Conservation (phyloP, 768 basidiomycete species). For the Termitomyces sp. region DNA sequence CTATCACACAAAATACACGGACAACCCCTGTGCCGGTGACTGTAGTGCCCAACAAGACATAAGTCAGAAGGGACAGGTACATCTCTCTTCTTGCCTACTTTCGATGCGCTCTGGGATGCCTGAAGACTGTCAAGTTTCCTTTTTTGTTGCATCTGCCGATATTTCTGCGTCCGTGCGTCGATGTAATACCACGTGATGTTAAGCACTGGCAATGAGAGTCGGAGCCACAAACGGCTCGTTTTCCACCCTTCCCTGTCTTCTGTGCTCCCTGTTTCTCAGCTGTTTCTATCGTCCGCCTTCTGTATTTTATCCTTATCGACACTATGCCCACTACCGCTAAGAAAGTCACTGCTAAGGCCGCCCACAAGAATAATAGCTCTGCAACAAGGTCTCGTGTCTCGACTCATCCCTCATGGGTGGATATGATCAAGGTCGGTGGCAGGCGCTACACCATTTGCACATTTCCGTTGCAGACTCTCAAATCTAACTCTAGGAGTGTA, state of each 20-base stretch:
- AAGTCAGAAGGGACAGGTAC: background rate
- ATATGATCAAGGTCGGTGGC: conserved; percentile 72
- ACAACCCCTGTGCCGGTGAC: background rate
- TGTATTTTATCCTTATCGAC: background rate
- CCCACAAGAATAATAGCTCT: conserved; percentile 32
- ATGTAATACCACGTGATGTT: conserved; percentile 26
- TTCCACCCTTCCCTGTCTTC: conserved; percentile 24
- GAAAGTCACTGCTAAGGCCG: conserved; percentile 38
- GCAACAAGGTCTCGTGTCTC: conserved; percentile 36
- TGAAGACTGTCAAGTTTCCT: background rate
- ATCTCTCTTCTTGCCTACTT: background rate
- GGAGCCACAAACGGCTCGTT: conserved; percentile 22
- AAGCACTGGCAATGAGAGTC: conserved; percentile 20
- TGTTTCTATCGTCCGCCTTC: conserved; percentile 3
- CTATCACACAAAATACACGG: background rate
- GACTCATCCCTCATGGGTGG: conserved; percentile 67
- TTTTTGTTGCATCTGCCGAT: conserved; percentile 7
- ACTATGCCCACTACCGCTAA: conserved; percentile 29
- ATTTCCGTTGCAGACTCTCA: conserved; percentile 15
- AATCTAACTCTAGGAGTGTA: conserved; percentile 54
- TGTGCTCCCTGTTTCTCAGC: conserved; percentile 10
- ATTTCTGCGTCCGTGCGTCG: conserved; percentile 24
- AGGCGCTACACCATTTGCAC: background rate
- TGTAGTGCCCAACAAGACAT: background rate
- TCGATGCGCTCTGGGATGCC: background rate